Conservation (phyloP, 2,329 filamentous ascomycete genomes). For the Diaporthe australafricana region DNA sequence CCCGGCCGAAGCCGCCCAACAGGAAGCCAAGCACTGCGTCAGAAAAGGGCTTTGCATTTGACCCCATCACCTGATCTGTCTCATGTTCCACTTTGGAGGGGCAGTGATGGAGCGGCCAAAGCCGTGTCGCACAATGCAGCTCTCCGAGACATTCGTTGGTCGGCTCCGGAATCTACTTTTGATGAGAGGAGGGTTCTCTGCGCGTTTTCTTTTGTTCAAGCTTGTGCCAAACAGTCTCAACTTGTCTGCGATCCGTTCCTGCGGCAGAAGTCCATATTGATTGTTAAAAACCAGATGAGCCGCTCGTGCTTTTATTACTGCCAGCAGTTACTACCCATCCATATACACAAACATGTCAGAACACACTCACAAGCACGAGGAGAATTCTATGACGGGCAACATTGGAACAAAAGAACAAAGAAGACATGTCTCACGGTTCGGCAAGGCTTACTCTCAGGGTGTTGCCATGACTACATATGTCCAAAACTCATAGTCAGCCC, state of each 20-base stretch:
- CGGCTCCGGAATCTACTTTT: conserved; percentile 4
- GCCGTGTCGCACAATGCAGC: conserved; percentile 17
- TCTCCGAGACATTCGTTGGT: conserved; percentile 10
- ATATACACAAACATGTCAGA: not conserved
- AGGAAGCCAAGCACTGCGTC: not conserved
- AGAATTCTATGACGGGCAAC: not conserved
- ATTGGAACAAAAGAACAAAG: not conserved
- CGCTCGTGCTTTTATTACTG: not conserved
- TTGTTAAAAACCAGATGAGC: too few relatives aligned
- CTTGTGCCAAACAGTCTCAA: too few relatives aligned
- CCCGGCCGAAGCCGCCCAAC: conserved; percentile 12
- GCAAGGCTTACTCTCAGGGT: conserved; percentile 19
- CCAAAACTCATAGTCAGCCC: not conserved
- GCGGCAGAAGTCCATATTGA: too few relatives aligned
- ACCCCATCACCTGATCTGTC: conserved; percentile 26
- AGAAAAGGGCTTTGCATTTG: conserved; percentile 15
- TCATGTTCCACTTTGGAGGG: not conserved
- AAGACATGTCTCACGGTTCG: conserved; percentile 17
- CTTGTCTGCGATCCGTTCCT: too few relatives aligned
- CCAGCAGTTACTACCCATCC: not conserved
- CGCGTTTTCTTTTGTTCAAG: too few relatives aligned
- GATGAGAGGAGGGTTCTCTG: too few relatives aligned
- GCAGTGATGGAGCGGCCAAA: not conserved
- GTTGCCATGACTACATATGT: not conserved
- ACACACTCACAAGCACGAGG: not conserved